These are phyloP conservation scores for Glaciozyma antarctica DNA, from an alignment of 768 basidiomycete species.

Conservation along the genomic window DNA sequence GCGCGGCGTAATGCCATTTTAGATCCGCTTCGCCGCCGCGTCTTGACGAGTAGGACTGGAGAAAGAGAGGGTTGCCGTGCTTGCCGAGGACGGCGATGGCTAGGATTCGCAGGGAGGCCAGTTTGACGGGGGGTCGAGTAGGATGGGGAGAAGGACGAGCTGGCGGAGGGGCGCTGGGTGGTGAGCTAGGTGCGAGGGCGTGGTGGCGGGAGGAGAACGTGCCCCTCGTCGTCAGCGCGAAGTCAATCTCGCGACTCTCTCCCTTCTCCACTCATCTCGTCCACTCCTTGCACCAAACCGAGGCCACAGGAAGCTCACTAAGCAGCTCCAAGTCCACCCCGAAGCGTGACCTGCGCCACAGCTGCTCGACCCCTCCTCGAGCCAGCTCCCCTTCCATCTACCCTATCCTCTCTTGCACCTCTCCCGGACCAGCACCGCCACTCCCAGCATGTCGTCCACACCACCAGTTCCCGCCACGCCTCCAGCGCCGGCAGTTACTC, in stretches of 20 bases:
- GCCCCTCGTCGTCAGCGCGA: background rate
- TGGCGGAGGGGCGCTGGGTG: background rate
- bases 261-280: background rate
- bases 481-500: background rate
- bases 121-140: background rate
- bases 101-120: slow-evolving; percentile 19
- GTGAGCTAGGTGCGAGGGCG: background rate
- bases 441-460: background rate
- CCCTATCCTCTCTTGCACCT: background rate
- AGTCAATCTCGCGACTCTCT: too few relatives aligned
- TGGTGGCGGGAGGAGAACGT: background rate
- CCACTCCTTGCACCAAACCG: background rate
- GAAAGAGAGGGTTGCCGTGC: slow-evolving; percentile 34
- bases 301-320: background rate
- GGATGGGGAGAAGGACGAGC: background rate
- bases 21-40: slow-evolving; percentile 52
- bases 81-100: slow-evolving; percentile 32
- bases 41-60: slow-evolving; percentile 21
- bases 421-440: background rate
- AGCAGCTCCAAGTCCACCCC: background rate
- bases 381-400: background rate
- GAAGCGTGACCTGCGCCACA: background rate
- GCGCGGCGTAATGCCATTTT: slow-evolving; percentile 75
- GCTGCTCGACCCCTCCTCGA: background rate
- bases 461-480: background rate